Base-by-base conservation (phyloP, 345 rosid genomes). In the Heritiera littoralis region DNA sequence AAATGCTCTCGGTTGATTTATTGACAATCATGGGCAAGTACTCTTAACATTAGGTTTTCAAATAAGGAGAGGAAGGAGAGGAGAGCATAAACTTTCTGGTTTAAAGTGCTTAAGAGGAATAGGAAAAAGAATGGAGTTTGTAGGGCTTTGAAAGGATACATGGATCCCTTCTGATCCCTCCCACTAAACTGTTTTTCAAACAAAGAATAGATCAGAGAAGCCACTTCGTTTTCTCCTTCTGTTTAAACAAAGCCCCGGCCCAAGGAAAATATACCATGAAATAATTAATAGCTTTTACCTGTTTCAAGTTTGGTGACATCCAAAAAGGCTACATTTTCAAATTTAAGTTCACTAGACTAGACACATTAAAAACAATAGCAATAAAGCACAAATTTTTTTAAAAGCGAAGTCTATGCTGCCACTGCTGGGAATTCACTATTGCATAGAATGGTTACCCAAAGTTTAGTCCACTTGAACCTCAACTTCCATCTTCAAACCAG, bases 381-480 rank as follows among this genome's bases (percentile, higher is more conserved):
- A 17, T 72, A 51, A 46, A 17, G 46, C 63, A 17, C 8, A 43
- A 52, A 15, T 8, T 51, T 13, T 45, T 54, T 72, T 11, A 7
- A 71, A 51, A 8, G 15, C 54, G 17, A 5, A 28, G 9, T 1
- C 45, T n/a, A 54, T 3, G 52, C 1, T 9, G 51, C 30, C 72
- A 41, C 41, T 72, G 63, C 48, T 18, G 54, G 61, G 23, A 75
- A 75, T 45, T 75, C 69, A 45, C 9, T 17, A 1, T 15, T 3
- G 30, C 23, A 45, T 3, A 61, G 17, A 30, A 46, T 6, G 60
- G 15, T 54, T 35, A 74, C 66, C 48, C 72, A 8, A 46, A 12
- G 12, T 63, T 86, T 85, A 90, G 77, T 93, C 98, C 77, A 89
- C 97, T 1, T 89, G 94, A 80, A 92, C 92, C 85, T 93, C 98